Evolutionary conservation across 305 asterid species (phyloP).

Genomic region (Withania somnifera): DNA sequence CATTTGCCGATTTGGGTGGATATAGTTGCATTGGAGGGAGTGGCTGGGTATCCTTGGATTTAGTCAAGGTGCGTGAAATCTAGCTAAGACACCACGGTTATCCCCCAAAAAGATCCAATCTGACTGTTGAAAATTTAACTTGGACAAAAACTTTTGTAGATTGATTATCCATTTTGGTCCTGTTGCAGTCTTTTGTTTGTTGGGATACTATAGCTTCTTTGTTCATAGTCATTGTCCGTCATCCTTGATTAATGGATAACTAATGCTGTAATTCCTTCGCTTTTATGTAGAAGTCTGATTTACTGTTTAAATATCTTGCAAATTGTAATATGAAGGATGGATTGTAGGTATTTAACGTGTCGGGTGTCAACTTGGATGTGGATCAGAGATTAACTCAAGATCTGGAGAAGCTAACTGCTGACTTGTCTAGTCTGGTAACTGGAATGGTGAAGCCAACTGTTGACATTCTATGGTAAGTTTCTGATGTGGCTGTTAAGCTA

Average conservation of each 20-base stretch:
- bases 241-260: constrained; percentile 1
- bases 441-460: constrained; percentile 99
- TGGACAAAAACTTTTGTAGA: not conserved
- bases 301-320: not conserved
- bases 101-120: not conserved
- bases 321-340: not conserved
- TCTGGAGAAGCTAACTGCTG: constrained; percentile 90
- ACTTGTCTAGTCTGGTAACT: constrained; percentile 92
- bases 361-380: constrained; percentile 59
- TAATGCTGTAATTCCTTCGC: not conserved
- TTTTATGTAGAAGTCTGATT: not conserved
- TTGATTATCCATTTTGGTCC: not conserved
- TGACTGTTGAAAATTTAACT: not conserved
- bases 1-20: too few relatives aligned
- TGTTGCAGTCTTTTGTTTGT: not conserved
- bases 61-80: too few relatives aligned
- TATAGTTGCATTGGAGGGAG: too few relatives aligned
- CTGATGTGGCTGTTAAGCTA: constrained; percentile 8
- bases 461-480: constrained; percentile 80
- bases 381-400: constrained; percentile 97
- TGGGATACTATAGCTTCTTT: not conserved
- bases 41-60: too few relatives aligned
- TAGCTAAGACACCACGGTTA: too few relatives aligned
- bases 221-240: not conserved
- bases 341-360: constrained; percentile 73